Evolutionary conservation across 345 rosid species (phyloP), one percentile per base, ranked within the genome.

Genomic region (Lepidium aucheri): DNA sequence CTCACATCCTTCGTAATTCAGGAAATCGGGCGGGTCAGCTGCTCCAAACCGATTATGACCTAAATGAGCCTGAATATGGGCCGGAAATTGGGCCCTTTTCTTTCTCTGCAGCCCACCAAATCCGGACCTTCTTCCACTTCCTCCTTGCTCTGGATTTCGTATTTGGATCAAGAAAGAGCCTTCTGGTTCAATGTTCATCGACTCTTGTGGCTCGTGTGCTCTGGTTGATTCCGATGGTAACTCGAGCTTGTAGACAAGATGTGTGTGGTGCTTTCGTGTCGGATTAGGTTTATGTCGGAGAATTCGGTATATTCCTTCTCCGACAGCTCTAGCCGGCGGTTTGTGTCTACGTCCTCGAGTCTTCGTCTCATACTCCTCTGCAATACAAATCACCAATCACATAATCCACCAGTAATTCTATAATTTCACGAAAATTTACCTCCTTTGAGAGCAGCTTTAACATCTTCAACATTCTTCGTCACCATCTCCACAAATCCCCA

Each of bases 401-500:
- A 16, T 7, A 13, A 10, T n/a, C 7, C 14, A 63, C 69, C 35
- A 39, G 17, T 20, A 17, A 2, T 8, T 34, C 1, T 2, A 7
- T 9, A 13, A 49, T 9, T 3, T 0, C 3, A 51, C 9, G 9
- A 15, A 11, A 32, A 0, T 2, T 0, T 77, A 86, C 95, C 85
- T 82, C 82, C 86, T 79, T 71, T 71, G 8, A 86, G 85, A 38
- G 85, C 90, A 69, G 33, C 28, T 72, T 85, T 86, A 35, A 81
- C 63, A 61, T 84, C 70, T 28, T 86, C 83, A 9, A 82, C 78
- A n/a, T 77, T 68, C 3, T 77, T 81, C 9, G 90, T 82, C 47
- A 91, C 91, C 82, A 84, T 42, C 18, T 85, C 94, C 3, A 91
- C 87, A 62, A 84, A 91, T 1, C 96, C 89, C 97, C 94, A 86